Percentiles rank a stretch among this genome's conserved stretches.
phyloP scores from a whole-genome alignment of 768 basidiomycete species.

The Coprinopsis strossmayeri region DNA sequence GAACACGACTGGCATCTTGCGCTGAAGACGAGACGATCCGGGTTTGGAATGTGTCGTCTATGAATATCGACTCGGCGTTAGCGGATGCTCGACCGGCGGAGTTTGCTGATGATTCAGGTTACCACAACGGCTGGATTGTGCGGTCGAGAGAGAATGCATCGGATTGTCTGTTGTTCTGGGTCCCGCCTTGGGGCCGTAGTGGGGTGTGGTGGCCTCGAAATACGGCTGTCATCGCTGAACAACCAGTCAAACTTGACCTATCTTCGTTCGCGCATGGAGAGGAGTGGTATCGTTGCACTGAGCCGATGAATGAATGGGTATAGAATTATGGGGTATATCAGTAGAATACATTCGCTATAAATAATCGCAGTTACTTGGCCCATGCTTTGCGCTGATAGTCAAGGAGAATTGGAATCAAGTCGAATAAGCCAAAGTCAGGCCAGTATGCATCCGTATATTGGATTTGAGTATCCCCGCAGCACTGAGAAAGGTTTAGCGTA shows the following conservation, averaged over 20 bases:
- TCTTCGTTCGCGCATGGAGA: conserved; percentile 9
- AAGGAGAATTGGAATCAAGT: conserved; percentile 83
- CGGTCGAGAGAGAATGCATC: conserved; percentile 1
- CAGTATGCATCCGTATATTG: conserved; percentile 83
- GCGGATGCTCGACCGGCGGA: conserved; percentile 7
- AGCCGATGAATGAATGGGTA: conserved; percentile 1
- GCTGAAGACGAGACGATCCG: conserved; percentile 16
- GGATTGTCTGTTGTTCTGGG: conserved; percentile 16
- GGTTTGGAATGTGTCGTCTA: conserved; percentile 15
- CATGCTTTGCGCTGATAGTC: conserved; percentile 81
- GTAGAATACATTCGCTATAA: too few species aligned
- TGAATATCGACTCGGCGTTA: conserved; percentile 3
- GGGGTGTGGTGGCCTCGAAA: conserved; percentile 19
- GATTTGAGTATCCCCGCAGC: conserved; percentile 76
- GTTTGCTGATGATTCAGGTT: conserved; percentile 9
- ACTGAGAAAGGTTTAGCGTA: conserved; percentile 34
- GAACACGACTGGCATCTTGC: conserved; percentile 13
- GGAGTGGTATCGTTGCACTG: conserved; percentile 7
- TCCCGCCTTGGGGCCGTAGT: conserved; percentile 16
- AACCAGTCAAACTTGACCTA: conserved; percentile 13
- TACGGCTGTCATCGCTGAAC: conserved; percentile 15
- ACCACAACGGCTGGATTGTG: conserved; percentile 10
- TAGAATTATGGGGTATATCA: background rate
- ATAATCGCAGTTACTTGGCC: conserved; percentile 26
- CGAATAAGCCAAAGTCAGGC: conserved; percentile 87